Percentiles rank a stretch among this genome's conserved stretches.
Conservation (phyloP, 345 rosid genomes). For the Geranium brycei region DNA sequence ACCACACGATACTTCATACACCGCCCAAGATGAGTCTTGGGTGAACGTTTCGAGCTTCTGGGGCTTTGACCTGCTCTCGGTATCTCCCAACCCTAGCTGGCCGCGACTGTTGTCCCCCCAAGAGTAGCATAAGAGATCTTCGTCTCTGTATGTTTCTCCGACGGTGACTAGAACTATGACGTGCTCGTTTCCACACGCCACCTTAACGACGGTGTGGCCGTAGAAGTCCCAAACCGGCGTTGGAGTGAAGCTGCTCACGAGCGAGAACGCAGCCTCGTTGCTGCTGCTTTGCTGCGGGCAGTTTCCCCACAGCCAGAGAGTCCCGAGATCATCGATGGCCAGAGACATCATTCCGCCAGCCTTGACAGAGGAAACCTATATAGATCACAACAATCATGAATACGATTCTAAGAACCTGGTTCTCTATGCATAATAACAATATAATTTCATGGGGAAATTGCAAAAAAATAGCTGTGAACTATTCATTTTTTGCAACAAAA, state of each 20-base stretch:
- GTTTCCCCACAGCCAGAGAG: constrained; percentile 91
- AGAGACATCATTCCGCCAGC: constrained; percentile 88
- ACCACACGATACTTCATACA: constrained; percentile 74
- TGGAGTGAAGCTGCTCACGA: constrained; percentile 43
- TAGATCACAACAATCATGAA: constrained; percentile 2
- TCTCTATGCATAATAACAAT: not conserved
- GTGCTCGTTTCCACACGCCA: constrained; percentile 88
- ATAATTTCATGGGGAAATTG: no score
- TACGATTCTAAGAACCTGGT: not conserved
- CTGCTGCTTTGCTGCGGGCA: constrained; percentile 38
- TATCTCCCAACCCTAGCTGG: constrained; percentile 77
- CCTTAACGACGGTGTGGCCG: constrained; percentile 70
- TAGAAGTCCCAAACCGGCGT: constrained; percentile 43
- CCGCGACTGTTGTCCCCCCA: constrained; percentile 77
- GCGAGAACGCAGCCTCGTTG: constrained; percentile 26
- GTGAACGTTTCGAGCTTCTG: constrained; percentile 42
- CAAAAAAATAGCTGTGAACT: no score
- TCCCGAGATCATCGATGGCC: constrained; percentile 66
- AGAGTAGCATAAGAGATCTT: constrained; percentile 47
- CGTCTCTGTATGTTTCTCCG: constrained; percentile 33
- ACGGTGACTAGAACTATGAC: constrained; percentile 57
- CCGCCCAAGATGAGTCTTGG: constrained; percentile 36
- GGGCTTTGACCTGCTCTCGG: constrained; percentile 42
- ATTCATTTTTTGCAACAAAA: no score
- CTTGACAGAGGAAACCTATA: constrained; percentile 50